Evolutionary conservation across 208 protist genomes (phyloP), one percentile per base, ranked within the genome.

Genomic region (Trypanosoma cruzi): DNA sequence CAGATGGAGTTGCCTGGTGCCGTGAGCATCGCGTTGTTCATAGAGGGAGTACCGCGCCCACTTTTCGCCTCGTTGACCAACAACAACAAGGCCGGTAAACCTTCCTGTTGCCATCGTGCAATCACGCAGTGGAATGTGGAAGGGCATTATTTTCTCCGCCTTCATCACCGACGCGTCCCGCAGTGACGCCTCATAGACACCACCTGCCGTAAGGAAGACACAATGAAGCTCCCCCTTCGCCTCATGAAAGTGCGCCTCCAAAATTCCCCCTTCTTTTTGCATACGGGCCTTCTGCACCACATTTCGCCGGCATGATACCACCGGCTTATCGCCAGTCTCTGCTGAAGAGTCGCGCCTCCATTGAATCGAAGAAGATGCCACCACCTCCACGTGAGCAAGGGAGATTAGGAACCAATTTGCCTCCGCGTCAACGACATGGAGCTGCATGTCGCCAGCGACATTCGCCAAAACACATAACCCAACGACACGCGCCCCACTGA

Each of bases 391-490:
- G 44, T 68, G 71, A 42, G 79, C 72, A 13, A 96, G 54, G 4
- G 80, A 50, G 24, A 96, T 63, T 8, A 82, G 72, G 65, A 85
- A 90, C 82, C 82, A 90, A 18, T 83, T 93, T 1, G 71, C 75
- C 62, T 90, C 82, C 28, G 77, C 86, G 56, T 96, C 90, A 42
- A 96, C 68, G 16, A 93, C 86, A 63, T 96, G 88, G 29, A 82
- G 64, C 20, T 71, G 66, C 26, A 53, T 63, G 28, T 74, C 63
- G 34, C 65, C 71, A 31, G 52, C 55, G 1, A 69, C 59, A 36
- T 55, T 4, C 5, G 16, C 18, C 48, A 82, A 63, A 28, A 81
- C 59, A 66, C 81, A 79, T 11, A 96, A 42, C 24, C 90, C 90
- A 65, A 79, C 85, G 2, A 96, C 70, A 18, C 86, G 85, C 10